Conservation (phyloP, 2,329 filamentous ascomycete genomes). For the Verticillium nonalfalfae region DNA sequence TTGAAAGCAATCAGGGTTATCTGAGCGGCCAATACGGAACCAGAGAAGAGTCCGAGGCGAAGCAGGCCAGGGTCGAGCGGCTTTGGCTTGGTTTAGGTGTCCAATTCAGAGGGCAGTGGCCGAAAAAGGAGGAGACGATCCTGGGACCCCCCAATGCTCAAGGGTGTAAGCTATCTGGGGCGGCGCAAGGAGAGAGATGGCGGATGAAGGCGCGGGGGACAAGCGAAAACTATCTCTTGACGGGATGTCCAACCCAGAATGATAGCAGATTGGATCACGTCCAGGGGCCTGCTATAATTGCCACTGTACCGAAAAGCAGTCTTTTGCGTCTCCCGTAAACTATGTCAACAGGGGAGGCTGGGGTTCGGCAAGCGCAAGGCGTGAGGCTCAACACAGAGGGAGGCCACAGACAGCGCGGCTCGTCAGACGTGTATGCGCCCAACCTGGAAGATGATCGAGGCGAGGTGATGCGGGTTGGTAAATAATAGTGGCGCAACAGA, state of each 20-base stretch:
- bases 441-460: not conserved
- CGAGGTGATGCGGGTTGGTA: not conserved
- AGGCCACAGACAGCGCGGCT: not conserved
- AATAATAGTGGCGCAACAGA: not conserved
- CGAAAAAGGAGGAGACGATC: slow-evolving; percentile 2
- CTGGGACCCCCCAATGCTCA: not conserved
- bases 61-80: slow-evolving; percentile 3
- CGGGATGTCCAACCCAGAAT: not conserved
- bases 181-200: not conserved
- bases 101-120: slow-evolving; percentile 6
- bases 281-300: slow-evolving; percentile 4
- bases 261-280: not conserved
- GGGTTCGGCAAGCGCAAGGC: not conserved
- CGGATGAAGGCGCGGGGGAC: not conserved
- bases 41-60: slow-evolving; percentile 11
- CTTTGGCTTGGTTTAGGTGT: slow-evolving; percentile 5
- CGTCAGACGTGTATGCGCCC: not conserved
- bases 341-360: not conserved
- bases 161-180: not conserved
- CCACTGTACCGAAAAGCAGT: slow-evolving; percentile 5
- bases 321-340: not conserved
- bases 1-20: slow-evolving; percentile 9
- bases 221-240: not conserved
- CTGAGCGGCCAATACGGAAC: slow-evolving; percentile 10
- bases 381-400: not conserved